A percentile compares a stretch with the other conserved stretches of the same genome.
phyloP scores from a whole-genome alignment of 2,329 filamentous ascomycete genomes.

The Verticillium albo-atrum region DNA sequence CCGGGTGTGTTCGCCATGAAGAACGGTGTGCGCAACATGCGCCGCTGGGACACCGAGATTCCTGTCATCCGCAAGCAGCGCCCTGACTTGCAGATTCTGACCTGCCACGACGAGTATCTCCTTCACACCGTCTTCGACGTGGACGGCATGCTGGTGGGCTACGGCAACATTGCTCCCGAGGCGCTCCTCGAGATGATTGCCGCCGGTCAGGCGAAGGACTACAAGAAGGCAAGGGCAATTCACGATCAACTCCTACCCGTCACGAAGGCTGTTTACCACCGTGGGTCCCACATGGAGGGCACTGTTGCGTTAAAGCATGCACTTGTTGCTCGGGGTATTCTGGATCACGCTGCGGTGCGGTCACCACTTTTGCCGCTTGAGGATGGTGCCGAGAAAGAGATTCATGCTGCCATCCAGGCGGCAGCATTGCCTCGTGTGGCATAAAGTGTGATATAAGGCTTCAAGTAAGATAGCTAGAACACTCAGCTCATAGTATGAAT shows the following conservation, averaged over 20 bases:
- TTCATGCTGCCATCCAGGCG: constrained; percentile 31
- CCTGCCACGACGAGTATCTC: constrained; percentile 49
- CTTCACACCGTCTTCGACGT: constrained; percentile 47
- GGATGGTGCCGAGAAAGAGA: constrained; percentile 36
- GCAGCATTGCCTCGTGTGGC: constrained; percentile 14
- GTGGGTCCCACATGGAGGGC: constrained; percentile 51
- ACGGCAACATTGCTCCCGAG: constrained; percentile 48
- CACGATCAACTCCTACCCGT: constrained; percentile 46
- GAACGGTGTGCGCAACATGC: constrained; percentile 52
- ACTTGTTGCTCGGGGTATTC: constrained; percentile 43
- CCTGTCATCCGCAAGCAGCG: constrained; percentile 44
- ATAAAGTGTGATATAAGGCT: background rate
- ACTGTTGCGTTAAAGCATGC: constrained; percentile 48
- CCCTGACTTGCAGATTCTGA: constrained; percentile 44
- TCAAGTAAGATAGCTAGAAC: background rate
- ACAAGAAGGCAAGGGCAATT: constrained; percentile 39
- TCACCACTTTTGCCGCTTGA: constrained; percentile 39
- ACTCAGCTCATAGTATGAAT: background rate
- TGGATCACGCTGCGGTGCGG: constrained; percentile 44
- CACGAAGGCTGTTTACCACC: constrained; percentile 49
- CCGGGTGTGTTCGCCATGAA: constrained; percentile 53
- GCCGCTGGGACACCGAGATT: constrained; percentile 52
- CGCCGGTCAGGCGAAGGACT: constrained; percentile 45
- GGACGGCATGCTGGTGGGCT: constrained; percentile 50
- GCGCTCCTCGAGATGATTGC: constrained; percentile 43